phyloP scores from a whole-genome alignment of 2,329 filamentous ascomycete genomes.

The Incumbomyces lentus region DNA sequence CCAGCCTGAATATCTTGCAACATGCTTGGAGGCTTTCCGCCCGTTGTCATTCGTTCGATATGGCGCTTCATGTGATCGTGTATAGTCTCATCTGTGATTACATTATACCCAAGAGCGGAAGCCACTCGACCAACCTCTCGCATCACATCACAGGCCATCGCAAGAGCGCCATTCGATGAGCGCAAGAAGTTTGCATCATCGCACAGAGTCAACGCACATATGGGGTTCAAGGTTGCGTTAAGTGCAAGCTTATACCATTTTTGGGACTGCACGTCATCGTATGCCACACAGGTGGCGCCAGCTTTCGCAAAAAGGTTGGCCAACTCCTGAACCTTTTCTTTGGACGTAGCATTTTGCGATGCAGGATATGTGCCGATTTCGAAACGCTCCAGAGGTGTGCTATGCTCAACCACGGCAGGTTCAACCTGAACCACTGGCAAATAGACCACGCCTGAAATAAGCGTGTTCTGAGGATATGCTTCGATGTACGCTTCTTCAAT shows the following conservation, averaged over 20 bases:
- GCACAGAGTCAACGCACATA: conserved; percentile 45
- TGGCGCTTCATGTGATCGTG: conserved; percentile 8
- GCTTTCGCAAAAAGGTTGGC: conserved; percentile 32
- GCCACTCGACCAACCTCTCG: conserved; percentile 19
- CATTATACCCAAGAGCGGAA: background rate
- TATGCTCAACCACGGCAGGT: conserved; percentile 41
- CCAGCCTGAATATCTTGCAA: conserved; percentile 59
- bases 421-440: conserved; percentile 41
- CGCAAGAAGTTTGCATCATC: conserved; percentile 43
- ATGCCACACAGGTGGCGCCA: conserved; percentile 37
- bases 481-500: conserved; percentile 45
- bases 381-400: conserved; percentile 37
- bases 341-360: conserved; percentile 16
- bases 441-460: conserved; percentile 44
- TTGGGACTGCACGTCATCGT: conserved; percentile 44
- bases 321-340: conserved; percentile 27
- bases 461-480: conserved; percentile 40
- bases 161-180: conserved; percentile 27
- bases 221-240: conserved; percentile 51
- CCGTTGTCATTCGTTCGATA: conserved; percentile 6
- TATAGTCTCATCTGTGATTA: conserved; percentile 7
- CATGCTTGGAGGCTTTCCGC: conserved; percentile 44
- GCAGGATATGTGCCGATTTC: conserved; percentile 43
- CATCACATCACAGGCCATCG: conserved; percentile 22
- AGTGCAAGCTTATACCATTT: conserved; percentile 51